A percentile compares a stretch with the other conserved stretches of the same genome.
These are phyloP conservation scores for Fusarium zealandicum DNA, from an alignment of 2,329 filamentous ascomycete genomes.

Conservation along the genomic window DNA sequence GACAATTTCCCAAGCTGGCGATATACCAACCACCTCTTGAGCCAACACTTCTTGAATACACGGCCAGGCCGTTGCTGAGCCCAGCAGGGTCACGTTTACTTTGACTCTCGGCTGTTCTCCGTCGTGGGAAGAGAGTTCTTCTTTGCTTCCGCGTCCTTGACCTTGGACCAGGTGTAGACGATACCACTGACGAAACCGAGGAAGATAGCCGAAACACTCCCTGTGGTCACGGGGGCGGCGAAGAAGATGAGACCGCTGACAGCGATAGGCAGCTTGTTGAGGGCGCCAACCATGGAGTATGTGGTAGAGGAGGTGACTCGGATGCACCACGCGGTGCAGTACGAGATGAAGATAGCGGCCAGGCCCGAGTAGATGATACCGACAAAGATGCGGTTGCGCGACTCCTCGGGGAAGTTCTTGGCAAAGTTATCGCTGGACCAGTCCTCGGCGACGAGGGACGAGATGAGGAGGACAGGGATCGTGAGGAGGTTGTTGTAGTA, in stretches of 20 bases:
- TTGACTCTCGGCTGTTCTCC: constrained; percentile 29
- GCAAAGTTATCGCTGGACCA: constrained; percentile 87
- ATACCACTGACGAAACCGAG: constrained; percentile 92
- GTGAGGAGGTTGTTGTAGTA: constrained; percentile 99
- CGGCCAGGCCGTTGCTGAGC: neutral
- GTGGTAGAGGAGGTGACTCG: constrained; percentile 97
- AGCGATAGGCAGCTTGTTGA: constrained; percentile 98
- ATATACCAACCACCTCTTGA: neutral
- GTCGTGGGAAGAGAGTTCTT: constrained; percentile 69
- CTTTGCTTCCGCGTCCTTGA: constrained; percentile 59
- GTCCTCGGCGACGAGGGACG: constrained; percentile 85
- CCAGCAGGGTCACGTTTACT: constrained; percentile 11
- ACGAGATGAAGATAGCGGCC: constrained; percentile 95
- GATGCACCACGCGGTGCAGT: constrained; percentile 98
- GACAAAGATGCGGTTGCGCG: constrained; percentile 79
- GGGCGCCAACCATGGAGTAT: constrained; percentile 96
- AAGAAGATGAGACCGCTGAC: constrained; percentile 95
- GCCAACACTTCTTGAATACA: neutral
- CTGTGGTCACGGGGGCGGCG: constrained; percentile 88
- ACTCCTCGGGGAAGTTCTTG: constrained; percentile 84
- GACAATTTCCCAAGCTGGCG: neutral
- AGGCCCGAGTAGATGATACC: constrained; percentile 95
- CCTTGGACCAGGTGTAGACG: constrained; percentile 82
- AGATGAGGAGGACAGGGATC: constrained; percentile 86
- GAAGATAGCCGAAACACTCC: constrained; percentile 90